A percentile compares a stretch with the other conserved stretches of the same genome.
Conservation (phyloP, 2,329 filamentous ascomycete species). For the Pseudopithomyces chartarum region DNA sequence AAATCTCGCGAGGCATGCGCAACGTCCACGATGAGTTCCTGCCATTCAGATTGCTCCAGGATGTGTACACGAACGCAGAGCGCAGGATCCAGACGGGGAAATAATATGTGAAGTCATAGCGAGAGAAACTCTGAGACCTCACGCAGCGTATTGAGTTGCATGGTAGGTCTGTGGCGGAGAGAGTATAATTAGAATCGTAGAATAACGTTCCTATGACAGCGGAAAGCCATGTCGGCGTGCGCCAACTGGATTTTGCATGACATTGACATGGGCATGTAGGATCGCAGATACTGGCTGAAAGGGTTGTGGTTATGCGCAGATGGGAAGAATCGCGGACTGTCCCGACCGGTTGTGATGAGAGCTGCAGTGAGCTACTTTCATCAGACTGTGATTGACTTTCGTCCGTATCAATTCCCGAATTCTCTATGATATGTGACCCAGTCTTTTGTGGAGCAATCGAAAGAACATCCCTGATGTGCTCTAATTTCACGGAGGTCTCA, state of each 20-base stretch:
- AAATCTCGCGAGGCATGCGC: conserved; percentile 4
- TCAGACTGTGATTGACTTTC: not conserved
- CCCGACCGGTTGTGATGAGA: not conserved
- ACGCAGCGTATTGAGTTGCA: not conserved
- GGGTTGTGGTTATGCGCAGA: not conserved
- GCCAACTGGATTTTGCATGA: not conserved
- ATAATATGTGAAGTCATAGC: conserved; percentile 5
- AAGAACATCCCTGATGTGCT: not conserved
- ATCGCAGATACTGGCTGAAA: not conserved
- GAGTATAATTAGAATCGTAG: conserved; percentile 1
- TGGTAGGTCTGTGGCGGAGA: not conserved
- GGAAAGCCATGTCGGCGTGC: conserved; percentile 5
- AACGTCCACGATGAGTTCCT: conserved; percentile 3
- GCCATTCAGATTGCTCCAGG: conserved; percentile 1
- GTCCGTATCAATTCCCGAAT: no score
- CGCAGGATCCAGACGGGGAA: conserved; percentile 7
- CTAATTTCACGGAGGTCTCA: not conserved
- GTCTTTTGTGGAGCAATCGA: not conserved
- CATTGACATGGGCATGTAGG: conserved; percentile 4
- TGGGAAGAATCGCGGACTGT: not conserved
- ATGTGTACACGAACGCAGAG: not conserved
- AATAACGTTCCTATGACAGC: conserved; percentile 1
- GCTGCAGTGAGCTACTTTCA: not conserved
- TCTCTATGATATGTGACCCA: not conserved
- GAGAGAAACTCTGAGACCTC: not conserved